Percentiles rank a stretch among this genome's conserved stretches.
Conservation (phyloP, 108 stramenopile species). For the Fistulifera pelliculosa region DNA sequence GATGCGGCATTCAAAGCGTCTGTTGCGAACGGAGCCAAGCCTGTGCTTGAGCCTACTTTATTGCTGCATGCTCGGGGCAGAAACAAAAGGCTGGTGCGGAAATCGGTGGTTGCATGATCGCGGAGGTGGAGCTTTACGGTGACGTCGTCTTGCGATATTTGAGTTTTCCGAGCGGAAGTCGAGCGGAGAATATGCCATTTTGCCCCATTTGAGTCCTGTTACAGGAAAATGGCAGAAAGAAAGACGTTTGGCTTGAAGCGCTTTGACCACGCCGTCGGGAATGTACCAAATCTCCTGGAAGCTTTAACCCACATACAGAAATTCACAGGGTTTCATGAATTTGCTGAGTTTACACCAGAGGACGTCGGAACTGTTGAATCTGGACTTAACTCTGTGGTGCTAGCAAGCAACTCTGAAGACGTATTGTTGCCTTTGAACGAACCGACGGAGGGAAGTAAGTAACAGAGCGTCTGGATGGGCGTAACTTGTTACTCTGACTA, state of each 20-base stretch:
- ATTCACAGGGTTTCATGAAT: constrained; percentile 72
- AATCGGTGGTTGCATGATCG: constrained; percentile 19
- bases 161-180: constrained; percentile 11
- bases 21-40: constrained; percentile 33
- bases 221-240: constrained; percentile 1
- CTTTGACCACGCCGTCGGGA: constrained; percentile 69
- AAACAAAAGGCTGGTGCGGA: neutral
- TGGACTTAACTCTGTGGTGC: constrained; percentile 80
- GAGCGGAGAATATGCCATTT: constrained; percentile 15
- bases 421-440: constrained; percentile 83
- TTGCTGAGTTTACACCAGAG: constrained; percentile 79
- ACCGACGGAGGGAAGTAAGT: constrained; percentile 42
- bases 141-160: constrained; percentile 56
- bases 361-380: constrained; percentile 83
- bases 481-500: no score
- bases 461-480: no score
- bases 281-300: constrained; percentile 47
- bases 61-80: constrained; percentile 26
- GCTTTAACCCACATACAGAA: constrained; percentile 32
- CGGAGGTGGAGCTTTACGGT: constrained; percentile 47
- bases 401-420: constrained; percentile 44
- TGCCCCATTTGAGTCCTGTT: constrained; percentile 46
- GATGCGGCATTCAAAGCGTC: constrained; percentile 28
- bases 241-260: constrained; percentile 33
- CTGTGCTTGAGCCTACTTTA: constrained; percentile 42